phyloP scores from a whole-genome alignment of 306 rosid genomes.

The Inga laurina region DNA sequence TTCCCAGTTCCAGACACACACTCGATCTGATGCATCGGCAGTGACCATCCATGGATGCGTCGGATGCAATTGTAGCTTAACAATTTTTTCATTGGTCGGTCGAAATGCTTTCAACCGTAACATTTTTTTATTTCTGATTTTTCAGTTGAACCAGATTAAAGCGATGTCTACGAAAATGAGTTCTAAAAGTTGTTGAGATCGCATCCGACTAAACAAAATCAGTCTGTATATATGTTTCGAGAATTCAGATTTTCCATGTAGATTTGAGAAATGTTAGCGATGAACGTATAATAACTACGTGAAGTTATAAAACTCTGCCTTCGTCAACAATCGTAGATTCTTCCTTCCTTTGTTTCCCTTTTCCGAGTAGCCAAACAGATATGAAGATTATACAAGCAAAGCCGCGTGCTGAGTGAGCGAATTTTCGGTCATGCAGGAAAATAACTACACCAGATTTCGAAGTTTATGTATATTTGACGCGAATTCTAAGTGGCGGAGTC shows the following conservation, averaged over 20 bases:
- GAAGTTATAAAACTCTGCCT: not conserved
- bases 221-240: not conserved
- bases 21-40: conserved; percentile 94
- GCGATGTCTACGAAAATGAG: conserved; percentile 11
- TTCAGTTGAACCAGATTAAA: not conserved
- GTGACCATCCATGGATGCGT: conserved; percentile 99
- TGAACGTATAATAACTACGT: not conserved
- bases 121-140: conserved; percentile 41
- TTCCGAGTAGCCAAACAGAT: not conserved
- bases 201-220: not conserved
- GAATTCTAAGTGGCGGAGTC: not conserved
- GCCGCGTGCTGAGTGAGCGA: not conserved
- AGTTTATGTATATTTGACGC: not conserved
- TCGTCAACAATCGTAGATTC: not conserved
- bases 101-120: conserved; percentile 84
- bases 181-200: conserved; percentile 14
- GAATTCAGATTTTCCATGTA: not conserved
- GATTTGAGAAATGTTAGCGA: conserved; percentile 2
- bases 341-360: conserved; percentile 3
- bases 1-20: conserved; percentile 99
- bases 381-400: not conserved
- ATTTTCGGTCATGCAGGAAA: not conserved
- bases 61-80: conserved; percentile 95
- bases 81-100: conserved; percentile 84
- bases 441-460: not conserved